Base-by-base conservation (phyloP, 345 rosid genomes). In the Pistacia vera region DNA sequence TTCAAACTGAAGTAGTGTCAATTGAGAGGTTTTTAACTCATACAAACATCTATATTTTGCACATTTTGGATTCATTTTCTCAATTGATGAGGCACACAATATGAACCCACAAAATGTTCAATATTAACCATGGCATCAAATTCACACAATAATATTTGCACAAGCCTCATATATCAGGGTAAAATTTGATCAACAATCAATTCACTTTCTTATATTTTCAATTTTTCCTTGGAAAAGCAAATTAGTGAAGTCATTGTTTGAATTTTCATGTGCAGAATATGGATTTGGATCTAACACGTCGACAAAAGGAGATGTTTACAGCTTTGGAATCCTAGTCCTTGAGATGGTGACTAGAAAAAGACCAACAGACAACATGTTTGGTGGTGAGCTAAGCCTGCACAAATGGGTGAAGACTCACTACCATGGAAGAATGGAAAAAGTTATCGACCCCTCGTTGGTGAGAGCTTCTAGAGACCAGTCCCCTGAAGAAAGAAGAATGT, bases 271-370 rank as follows among this genome's bases (percentile, higher is more conserved):
- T 68, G 63, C 84, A 90, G 91, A 88, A 63, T 88, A 90, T 14
- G 93, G 83, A 16, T 82, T 79, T 61, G 90, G 91, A 79, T 80
- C 83, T 3, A 83, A 68, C 70, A 77, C 83, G 35, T 88, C 93
- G 4, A 86, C 85, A 4, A 85, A 78, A 76, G 90, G 90, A 44
- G 93, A 88, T 75, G 90, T 88, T 33, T 87, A 86, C 81, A 90
- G 90, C 85, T 90, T 87, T 8, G 91, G 90, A 18, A 35, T 86
- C 55, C 65, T 88, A n/a, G 86, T 88, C 63, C 88, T 90, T 7
- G 91, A 86, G 84, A 86, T 85, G 73, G 81, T 87, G 66, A 89
- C 93, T 2, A 70, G 88, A 72, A 89, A 79, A 82, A 68, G 87
- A 63, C 93, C 93, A 18, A 84, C 86, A 5, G 82, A 85, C 41